Percentiles rank a stretch among this genome's conserved stretches.
Conservation (phyloP, 2,329 filamentous ascomycete species). For the Beauveria pseudobassiana region DNA sequence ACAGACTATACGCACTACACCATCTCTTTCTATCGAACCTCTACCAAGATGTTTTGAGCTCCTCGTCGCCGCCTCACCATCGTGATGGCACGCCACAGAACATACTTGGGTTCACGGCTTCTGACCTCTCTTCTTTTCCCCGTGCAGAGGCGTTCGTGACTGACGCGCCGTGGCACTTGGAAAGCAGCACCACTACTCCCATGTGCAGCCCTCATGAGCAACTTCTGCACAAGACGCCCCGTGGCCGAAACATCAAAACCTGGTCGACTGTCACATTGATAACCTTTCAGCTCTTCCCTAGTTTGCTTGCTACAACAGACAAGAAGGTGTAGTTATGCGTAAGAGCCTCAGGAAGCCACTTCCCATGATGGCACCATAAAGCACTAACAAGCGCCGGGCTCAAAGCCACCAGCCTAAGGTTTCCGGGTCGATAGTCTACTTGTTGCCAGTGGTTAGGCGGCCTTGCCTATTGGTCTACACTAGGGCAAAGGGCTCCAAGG, state of each 20-base stretch:
- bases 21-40: neutral
- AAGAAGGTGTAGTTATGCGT: neutral
- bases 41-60: neutral
- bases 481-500: neutral
- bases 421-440: neutral
- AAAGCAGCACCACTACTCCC: neutral
- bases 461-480: neutral
- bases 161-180: neutral
- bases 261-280: neutral
- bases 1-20: neutral
- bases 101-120: neutral
- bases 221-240: neutral
- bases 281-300: neutral
- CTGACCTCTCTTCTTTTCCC: neutral
- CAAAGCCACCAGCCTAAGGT: conserved; percentile 6
- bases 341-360: conserved; percentile 1
- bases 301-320: neutral
- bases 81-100: neutral
- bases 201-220: neutral
- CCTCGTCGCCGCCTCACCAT: neutral
- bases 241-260: neutral
- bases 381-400: conserved; percentile 3
- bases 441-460: neutral
- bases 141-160: conserved; percentile 5
- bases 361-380: neutral